These are phyloP conservation scores for Uromyces viciae-fabae DNA, from an alignment of 1,284 basidiomycete genomes.

Conservation along the genomic window DNA sequence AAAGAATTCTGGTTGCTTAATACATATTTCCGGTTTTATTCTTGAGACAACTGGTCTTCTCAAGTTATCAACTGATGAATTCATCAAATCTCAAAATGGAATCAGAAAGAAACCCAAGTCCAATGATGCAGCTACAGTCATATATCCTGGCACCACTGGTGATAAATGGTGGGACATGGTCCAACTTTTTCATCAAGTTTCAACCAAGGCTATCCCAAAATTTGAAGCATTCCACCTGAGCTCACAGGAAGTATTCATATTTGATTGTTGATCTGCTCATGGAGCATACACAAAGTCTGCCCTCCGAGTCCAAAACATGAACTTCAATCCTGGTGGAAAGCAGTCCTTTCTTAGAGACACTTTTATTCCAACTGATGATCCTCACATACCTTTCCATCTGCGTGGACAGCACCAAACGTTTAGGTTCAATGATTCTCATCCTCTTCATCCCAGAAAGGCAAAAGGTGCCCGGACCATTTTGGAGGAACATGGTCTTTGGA, in stretches of 20 bases:
- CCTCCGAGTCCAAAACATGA: conserved; percentile 14
- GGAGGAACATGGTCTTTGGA: not conserved
- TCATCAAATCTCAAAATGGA: not conserved
- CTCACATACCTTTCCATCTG: not conserved
- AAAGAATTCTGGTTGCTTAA: not conserved
- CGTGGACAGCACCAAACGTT: not conserved
- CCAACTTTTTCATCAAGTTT: not conserved
- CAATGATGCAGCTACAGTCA: conserved; percentile 1
- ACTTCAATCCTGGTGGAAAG: conserved; percentile 5
- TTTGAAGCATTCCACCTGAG: not conserved
- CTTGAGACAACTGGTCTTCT: conserved; percentile 4
- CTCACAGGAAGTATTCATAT: conserved; percentile 9
- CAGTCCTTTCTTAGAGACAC: not conserved
- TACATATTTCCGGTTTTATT: conserved; percentile 20
- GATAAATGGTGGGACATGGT: conserved; percentile 14
- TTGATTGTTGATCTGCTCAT: conserved; percentile 13
- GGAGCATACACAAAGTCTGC: not conserved
- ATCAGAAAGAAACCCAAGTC: not conserved
- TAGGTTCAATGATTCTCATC: not conserved
- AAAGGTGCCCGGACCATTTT: conserved; percentile 4
- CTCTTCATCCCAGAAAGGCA: not conserved
- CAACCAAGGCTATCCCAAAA: not conserved
- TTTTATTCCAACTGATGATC: not conserved
- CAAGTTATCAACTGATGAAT: not conserved
- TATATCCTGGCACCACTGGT: conserved; percentile 13